A percentile compares a stretch with the other conserved stretches of the same genome.
These are phyloP conservation scores for Pythium aphanidermatum DNA, from an alignment of 352 stramenopile species.

Conservation along the genomic window DNA sequence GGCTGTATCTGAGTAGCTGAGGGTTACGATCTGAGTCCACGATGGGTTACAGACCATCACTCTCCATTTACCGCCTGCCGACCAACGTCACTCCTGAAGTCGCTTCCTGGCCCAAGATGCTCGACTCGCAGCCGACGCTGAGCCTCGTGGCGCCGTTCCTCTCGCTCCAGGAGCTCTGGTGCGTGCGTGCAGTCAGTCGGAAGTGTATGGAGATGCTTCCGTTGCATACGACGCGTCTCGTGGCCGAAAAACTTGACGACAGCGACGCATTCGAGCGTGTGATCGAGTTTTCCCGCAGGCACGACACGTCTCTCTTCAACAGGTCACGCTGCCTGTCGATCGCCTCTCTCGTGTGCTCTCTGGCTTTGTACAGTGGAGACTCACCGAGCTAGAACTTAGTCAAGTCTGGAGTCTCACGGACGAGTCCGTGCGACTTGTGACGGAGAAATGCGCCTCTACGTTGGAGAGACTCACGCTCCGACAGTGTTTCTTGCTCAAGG, in stretches of 20 bases:
- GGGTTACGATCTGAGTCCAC: background rate
- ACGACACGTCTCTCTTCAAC: slow-evolving; percentile 29
- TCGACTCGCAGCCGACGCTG: slow-evolving; percentile 22
- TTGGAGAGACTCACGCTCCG: slow-evolving; percentile 42
- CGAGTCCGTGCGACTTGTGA: slow-evolving; percentile 31
- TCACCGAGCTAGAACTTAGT: slow-evolving; percentile 38
- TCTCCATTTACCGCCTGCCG: no score
- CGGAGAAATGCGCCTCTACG: slow-evolving; percentile 21
- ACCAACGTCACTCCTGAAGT: no score
- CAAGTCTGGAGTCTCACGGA: slow-evolving; percentile 45
- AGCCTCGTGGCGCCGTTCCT: slow-evolving; percentile 45
- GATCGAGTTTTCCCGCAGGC: slow-evolving; percentile 32
- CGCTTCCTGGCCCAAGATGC: slow-evolving; percentile 3
- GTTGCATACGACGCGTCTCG: slow-evolving; percentile 40
- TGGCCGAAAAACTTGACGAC: slow-evolving; percentile 21
- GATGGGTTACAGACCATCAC: no score
- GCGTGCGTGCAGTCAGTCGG: slow-evolving; percentile 24
- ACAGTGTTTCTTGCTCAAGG: slow-evolving; percentile 56
- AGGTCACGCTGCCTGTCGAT: slow-evolving; percentile 24
- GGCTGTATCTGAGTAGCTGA: no score
- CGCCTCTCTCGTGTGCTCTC: slow-evolving; percentile 29
- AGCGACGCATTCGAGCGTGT: slow-evolving; percentile 20
- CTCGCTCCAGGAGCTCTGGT: slow-evolving; percentile 31
- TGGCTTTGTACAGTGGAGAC: slow-evolving; percentile 14
- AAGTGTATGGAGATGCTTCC: slow-evolving; percentile 23